A percentile compares a stretch with the other conserved stretches of the same genome.
phyloP scores from a whole-genome alignment of 2,329 filamentous ascomycete genomes.

The Cylindrodendrum hubeiense region DNA sequence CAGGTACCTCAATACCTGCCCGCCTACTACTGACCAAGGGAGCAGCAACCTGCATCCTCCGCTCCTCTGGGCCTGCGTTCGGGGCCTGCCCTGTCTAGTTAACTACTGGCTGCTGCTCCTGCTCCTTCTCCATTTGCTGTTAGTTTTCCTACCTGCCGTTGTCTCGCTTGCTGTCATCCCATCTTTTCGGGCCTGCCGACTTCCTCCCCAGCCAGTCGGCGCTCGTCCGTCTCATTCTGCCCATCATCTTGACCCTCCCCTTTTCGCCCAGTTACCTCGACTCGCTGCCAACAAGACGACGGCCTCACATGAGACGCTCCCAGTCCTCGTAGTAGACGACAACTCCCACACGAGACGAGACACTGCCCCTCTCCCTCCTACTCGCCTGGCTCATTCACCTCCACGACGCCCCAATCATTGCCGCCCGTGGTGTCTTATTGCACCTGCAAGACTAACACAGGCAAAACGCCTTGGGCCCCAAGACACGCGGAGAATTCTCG shows the following conservation, averaged over 20 bases:
- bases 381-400: slow-evolving; percentile 28
- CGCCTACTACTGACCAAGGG: slow-evolving; percentile 32
- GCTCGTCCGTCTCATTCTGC: slow-evolving; percentile 36
- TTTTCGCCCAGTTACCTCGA: slow-evolving; percentile 34
- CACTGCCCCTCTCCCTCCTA: slow-evolving; percentile 32
- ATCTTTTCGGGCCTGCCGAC: slow-evolving; percentile 40
- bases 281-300: slow-evolving; percentile 34
- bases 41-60: slow-evolving; percentile 28
- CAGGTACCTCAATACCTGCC: slow-evolving; percentile 26
- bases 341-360: slow-evolving; percentile 37
- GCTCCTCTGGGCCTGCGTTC: slow-evolving; percentile 18
- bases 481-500: slow-evolving; percentile 54
- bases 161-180: slow-evolving; percentile 42
- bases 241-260: slow-evolving; percentile 24
- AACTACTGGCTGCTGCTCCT: slow-evolving; percentile 29
- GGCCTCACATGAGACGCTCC: slow-evolving; percentile 27
- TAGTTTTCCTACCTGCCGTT: slow-evolving; percentile 28
- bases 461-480: slow-evolving; percentile 38
- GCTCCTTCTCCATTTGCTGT: slow-evolving; percentile 30
- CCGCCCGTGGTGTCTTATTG: slow-evolving; percentile 44
- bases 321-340: slow-evolving; percentile 16
- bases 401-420: slow-evolving; percentile 36
- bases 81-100: slow-evolving; percentile 31
- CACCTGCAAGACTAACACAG: slow-evolving; percentile 40
- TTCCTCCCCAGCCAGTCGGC: slow-evolving; percentile 41